Evolutionary conservation across 306 rosid genomes (phyloP), one percentile per base, ranked within the genome.

Genomic region (Trichosanthes cucumerina): DNA sequence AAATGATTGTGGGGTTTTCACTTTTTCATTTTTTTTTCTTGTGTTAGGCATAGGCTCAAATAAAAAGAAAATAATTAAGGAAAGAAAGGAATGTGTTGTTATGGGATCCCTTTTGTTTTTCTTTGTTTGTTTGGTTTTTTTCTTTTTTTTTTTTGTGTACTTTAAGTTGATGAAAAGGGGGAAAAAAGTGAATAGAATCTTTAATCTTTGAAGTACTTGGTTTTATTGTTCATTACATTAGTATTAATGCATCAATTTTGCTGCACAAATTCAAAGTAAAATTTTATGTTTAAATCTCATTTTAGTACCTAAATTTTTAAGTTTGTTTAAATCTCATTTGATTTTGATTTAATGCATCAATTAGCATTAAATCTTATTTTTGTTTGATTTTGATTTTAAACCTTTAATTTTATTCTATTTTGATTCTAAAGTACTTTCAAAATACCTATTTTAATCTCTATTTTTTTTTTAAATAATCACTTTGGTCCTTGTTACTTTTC

Each of bases 1-100:
- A 71, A 71, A 71, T 71, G 77, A 71, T 71, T 23, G 38, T 44
- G 76, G 72, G 72, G 54, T 70, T 43, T 43, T 12, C 6, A 26
- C 31, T 59, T 59, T 59, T 58, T 58, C 11, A 2, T 69, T 57
- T n/a, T 58, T 58, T 1, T 21, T 9, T 9, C 1, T n/a, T 38
- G 28, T 8, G 28, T 28, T 66, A 38, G 28, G 34, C 34, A 5
- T 41, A 19, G 28, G 50, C 52, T 43, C 33, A 21, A 69, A 46
- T 69, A 43, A 69, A 66, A 19, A 38, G 74, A 66, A 68, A 39
- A 44, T 68, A 38, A 38, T 68, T n/a, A 4, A 36, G 73, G 73
- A 15, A 65, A 8, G 73, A 65, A 33, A 64, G 44, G 72, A 36
- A 64, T 64, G 33, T 57, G 46, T 8, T 58, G 39, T 5, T 28